phyloP scores from a whole-genome alignment of 2,329 filamentous ascomycete genomes.

The Cladosporium sphaerospermum region DNA sequence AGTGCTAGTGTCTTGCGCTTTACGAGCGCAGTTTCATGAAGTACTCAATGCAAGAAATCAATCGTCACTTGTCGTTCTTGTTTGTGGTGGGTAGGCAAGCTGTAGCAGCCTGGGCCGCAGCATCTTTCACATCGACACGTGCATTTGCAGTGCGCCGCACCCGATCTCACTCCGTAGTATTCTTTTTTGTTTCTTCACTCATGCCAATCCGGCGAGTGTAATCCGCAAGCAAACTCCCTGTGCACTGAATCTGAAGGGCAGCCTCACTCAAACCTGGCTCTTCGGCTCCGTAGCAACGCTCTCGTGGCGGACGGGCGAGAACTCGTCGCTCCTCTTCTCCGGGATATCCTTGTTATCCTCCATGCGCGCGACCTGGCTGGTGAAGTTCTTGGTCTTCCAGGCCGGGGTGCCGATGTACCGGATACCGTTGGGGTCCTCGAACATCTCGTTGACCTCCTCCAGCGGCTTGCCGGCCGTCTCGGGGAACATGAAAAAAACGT shows the following conservation, averaged over 20 bases:
- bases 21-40: too few species aligned
- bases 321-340: constrained; percentile 20
- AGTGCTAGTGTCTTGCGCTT: too few species aligned
- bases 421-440: constrained; percentile 39
- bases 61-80: too few species aligned
- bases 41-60: too few species aligned
- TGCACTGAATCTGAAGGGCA: not conserved
- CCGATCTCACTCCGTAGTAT: too few species aligned
- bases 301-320: constrained; percentile 15
- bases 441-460: constrained; percentile 71
- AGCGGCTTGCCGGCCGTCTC: constrained; percentile 68
- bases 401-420: constrained; percentile 48
- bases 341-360: constrained; percentile 18
- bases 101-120: too few species aligned
- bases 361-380: constrained; percentile 15
- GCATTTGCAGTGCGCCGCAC: too few species aligned
- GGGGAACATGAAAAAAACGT: constrained; percentile 61
- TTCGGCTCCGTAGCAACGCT: not conserved
- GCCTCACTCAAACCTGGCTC: not conserved
- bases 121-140: too few species aligned
- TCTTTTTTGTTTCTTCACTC: too few species aligned
- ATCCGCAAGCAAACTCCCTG: not conserved
- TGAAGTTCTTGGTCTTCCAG: constrained; percentile 44
- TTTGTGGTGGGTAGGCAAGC: too few species aligned
- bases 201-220: too few species aligned